phyloP scores from a whole-genome alignment of 2,329 filamentous ascomycete genomes.

The Xylaria multiplex region DNA sequence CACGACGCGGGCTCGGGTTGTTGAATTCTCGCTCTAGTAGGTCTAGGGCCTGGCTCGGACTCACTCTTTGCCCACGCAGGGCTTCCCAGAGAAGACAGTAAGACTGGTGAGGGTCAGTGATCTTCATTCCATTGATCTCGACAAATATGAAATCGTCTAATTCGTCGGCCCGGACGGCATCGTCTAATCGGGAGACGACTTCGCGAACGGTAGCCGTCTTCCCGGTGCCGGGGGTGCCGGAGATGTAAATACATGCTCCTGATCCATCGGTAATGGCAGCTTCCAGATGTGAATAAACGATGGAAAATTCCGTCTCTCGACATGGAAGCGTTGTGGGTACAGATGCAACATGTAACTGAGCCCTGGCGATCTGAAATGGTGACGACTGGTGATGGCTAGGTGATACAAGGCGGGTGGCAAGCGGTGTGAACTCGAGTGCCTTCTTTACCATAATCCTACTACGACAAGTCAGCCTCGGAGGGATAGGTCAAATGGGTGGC shows the following conservation, averaged over 20 bases:
- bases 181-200: constrained; percentile 87
- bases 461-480: constrained; percentile 15
- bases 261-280: constrained; percentile 93
- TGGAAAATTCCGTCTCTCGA: constrained; percentile 88
- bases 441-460: constrained; percentile 78
- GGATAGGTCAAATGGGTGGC: constrained; percentile 5
- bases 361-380: constrained; percentile 90
- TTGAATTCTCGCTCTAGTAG: constrained; percentile 93
- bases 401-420: constrained; percentile 87
- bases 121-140: constrained; percentile 99
- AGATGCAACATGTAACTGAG: constrained; percentile 89
- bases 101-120: constrained; percentile 96
- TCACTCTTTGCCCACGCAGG: constrained; percentile 90
- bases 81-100: constrained; percentile 97
- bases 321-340: constrained; percentile 91
- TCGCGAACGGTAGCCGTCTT: constrained; percentile 98
- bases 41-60: constrained; percentile 88
- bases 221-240: constrained; percentile 95
- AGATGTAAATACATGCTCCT: constrained; percentile 98
- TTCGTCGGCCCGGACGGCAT: constrained; percentile 88
- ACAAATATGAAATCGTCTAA: constrained; percentile 99
- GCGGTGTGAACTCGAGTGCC: constrained; percentile 90
- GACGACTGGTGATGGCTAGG: constrained; percentile 79
- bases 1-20: constrained; percentile 86
- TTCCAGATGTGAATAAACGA: constrained; percentile 93